These are phyloP conservation scores for Cladosporium phlei DNA, from an alignment of 2,329 filamentous ascomycete genomes.

Conservation along the genomic window DNA sequence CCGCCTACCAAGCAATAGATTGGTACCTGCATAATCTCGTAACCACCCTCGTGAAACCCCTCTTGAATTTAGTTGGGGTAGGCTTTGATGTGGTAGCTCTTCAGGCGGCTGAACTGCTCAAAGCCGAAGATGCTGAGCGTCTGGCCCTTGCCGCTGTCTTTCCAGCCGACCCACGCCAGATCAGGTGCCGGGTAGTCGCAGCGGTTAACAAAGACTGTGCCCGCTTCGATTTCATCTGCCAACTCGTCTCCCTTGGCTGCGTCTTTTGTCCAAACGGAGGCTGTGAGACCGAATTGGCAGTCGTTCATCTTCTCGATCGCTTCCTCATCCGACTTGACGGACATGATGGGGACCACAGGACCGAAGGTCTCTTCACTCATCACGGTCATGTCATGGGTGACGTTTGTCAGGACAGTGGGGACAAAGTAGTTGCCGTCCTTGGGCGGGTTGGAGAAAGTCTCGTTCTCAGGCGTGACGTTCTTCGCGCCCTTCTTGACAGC, in stretches of 20 bases:
- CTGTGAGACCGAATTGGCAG: slow-evolving; percentile 87
- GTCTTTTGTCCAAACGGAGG: slow-evolving; percentile 97
- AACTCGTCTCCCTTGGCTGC: slow-evolving; percentile 68
- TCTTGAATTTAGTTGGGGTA: slow-evolving; percentile 48
- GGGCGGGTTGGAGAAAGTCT: slow-evolving; percentile 67
- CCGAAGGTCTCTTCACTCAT: slow-evolving; percentile 97
- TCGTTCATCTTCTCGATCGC: slow-evolving; percentile 88
- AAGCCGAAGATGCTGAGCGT: slow-evolving; percentile 88
- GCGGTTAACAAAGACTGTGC: slow-evolving; percentile 93
- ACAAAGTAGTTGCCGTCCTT: slow-evolving; percentile 82
- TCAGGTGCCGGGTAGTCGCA: slow-evolving; percentile 85
- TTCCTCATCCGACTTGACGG: slow-evolving; percentile 74
- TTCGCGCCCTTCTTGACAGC: slow-evolving; percentile 78
- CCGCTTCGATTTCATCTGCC: slow-evolving; percentile 77
- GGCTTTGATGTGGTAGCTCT: slow-evolving; percentile 92
- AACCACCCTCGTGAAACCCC: not conserved
- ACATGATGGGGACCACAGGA: slow-evolving; percentile 85
- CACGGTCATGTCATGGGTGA: slow-evolving; percentile 76
- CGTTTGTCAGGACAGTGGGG: slow-evolving; percentile 74
- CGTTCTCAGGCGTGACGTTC: slow-evolving; percentile 77
- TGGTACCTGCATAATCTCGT: slow-evolving; percentile 2
- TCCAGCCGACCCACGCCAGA: slow-evolving; percentile 70
- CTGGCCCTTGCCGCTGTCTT: slow-evolving; percentile 89
- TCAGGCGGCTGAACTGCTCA: slow-evolving; percentile 92
- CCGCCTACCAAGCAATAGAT: not conserved